Conservation (phyloP, 331 rosid genomes). For the Quercus lobata region DNA sequence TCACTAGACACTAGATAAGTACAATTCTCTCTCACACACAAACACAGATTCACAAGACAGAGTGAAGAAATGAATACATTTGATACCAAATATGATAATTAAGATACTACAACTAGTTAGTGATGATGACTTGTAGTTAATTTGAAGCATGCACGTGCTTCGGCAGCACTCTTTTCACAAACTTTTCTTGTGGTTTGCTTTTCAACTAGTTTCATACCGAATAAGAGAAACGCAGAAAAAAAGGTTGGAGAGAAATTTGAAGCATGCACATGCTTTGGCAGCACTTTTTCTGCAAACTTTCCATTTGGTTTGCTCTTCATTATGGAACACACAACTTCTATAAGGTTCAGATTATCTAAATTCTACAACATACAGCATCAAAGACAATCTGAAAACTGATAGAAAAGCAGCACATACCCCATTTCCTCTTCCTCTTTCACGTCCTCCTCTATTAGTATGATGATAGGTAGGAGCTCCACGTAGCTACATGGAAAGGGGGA, state of each 20-base stretch:
- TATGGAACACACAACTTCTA: neutral
- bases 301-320: neutral
- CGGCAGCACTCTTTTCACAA: too few species aligned
- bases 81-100: neutral
- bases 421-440: conserved; percentile 26
- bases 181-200: too few species aligned
- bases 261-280: neutral
- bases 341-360: neutral
- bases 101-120: neutral
- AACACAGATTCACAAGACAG: neutral
- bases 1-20: neutral
- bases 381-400: neutral
- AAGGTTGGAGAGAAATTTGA: neutral
- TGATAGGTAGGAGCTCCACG: conserved; percentile 4
- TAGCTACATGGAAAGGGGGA: conserved; percentile 6
- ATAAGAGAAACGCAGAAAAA: neutral
- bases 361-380: neutral
- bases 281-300: neutral
- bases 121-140: neutral
- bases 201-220: too few species aligned
- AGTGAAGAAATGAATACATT: neutral
- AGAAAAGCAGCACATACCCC: conserved; percentile 15
- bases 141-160: too few species aligned
- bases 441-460: conserved; percentile 30
- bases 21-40: neutral